These are phyloP conservation scores for Neofusicoccum sp. DNA, from an alignment of 2,329 filamentous ascomycete species.

Conservation along the genomic window DNA sequence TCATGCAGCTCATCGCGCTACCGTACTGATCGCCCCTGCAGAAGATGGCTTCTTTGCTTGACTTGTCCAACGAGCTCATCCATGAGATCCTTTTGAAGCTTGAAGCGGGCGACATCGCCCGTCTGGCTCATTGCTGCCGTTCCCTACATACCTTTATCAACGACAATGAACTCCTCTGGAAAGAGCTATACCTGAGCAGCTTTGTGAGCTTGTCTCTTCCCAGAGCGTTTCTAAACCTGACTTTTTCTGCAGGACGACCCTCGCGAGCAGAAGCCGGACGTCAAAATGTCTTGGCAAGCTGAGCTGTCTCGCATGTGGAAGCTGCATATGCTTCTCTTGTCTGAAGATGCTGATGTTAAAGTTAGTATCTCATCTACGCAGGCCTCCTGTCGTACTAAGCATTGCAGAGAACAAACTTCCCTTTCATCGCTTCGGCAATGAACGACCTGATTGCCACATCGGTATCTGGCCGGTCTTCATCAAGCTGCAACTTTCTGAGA, in stretches of 20 bases:
- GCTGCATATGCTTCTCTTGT: slow-evolving; percentile 47
- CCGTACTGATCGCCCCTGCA: background rate
- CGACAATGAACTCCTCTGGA: slow-evolving; percentile 16
- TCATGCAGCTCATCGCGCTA: background rate
- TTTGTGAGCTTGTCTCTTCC: background rate
- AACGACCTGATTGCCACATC: slow-evolving; percentile 34
- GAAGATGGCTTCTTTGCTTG: slow-evolving; percentile 8
- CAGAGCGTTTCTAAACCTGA: background rate
- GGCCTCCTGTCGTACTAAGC: slow-evolving; percentile 21
- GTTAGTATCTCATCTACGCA: slow-evolving; percentile 21
- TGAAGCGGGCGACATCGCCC: slow-evolving; percentile 3
- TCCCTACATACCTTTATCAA: slow-evolving; percentile 14
- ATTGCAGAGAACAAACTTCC: slow-evolving; percentile 32
- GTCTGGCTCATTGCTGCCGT: slow-evolving; percentile 11
- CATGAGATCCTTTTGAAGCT: slow-evolving; percentile 10
- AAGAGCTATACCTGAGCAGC: slow-evolving; percentile 7
- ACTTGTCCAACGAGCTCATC: slow-evolving; percentile 17
- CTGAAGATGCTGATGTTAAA: slow-evolving; percentile 42
- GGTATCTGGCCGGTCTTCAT: background rate
- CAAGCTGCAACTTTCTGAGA: slow-evolving; percentile 46
- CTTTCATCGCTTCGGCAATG: slow-evolving; percentile 40
- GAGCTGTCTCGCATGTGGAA: slow-evolving; percentile 35
- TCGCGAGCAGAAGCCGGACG: slow-evolving; percentile 17
- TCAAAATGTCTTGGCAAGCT: slow-evolving; percentile 32
- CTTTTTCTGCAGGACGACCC: slow-evolving; percentile 20